Base-by-base conservation (phyloP, 495 filamentous ascomycete genomes). In the Lasiosphaeria ovina region DNA sequence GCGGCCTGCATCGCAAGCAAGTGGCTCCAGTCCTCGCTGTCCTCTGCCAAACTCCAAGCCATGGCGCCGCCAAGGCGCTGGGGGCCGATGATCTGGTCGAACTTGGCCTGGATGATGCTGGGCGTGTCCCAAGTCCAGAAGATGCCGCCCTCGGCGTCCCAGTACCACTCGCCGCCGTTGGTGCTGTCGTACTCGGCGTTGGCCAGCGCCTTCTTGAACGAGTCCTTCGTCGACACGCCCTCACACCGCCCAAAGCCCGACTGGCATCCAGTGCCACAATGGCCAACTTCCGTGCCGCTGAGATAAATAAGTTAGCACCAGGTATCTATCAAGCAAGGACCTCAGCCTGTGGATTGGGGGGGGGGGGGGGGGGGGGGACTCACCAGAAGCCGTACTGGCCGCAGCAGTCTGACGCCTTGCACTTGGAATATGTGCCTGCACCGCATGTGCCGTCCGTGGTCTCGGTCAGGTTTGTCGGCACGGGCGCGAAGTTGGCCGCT, bases 91-190 rank as follows among this genome's bases (percentile, higher is more conserved):
- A 89, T 87, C 45, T 84, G 72, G 16, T 68, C 71, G 66, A 87
- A 86, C 75, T 89, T 89, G 62, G 77, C 70, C 8, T 66, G 66
- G 42, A 88, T 82, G 48, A 85, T 63, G 6, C 77, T 78, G 1
- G 82, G 75, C 1, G 84, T 87, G 59, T 89, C 86, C 86, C 86
- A 89, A 7, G 81, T 85, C 86, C 86, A 89, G 75, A 87, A 89
- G 54, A 85, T 61, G 42, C 76, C 73, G 31, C 70, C 71, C 4
- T 75, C 54, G 8, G 64, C 45, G 66, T 88, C 86, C 69, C 77
- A 86, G 74, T 81, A 88, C 75, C 86, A 88, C 72, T 85, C 72
- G 3, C 84, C 86, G 36, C 85, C 86, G 14, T 69, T 62, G 31
- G 74, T 63, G 3, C 74, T 67, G 57, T 88, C 86, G 1, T 76